Evolutionary conservation across 2,329 filamentous ascomycete species (phyloP).

Genomic region (Malbranchea cinnamomea): DNA sequence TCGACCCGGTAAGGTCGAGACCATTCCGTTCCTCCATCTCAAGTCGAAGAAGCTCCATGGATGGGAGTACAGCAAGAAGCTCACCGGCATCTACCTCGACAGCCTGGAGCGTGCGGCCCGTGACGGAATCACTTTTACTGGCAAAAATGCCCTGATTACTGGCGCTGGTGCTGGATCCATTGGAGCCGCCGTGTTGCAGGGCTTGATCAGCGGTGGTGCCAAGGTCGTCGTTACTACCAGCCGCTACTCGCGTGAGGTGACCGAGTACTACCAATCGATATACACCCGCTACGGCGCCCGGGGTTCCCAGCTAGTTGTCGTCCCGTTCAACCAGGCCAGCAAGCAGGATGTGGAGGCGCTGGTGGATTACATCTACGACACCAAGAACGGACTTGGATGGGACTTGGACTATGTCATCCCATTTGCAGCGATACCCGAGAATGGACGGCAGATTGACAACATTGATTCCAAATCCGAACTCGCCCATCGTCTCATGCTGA

Average conservation of each 20-base stretch:
- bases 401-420: constrained; percentile 92
- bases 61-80: constrained; percentile 99
- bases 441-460: constrained; percentile 89
- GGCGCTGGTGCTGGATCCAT: constrained; percentile 96
- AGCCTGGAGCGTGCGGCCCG: constrained; percentile 79
- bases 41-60: constrained; percentile 96
- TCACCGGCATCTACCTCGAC: constrained; percentile 84
- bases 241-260: constrained; percentile 91
- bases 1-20: constrained; percentile 68
- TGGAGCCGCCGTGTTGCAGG: constrained; percentile 89
- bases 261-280: constrained; percentile 98
- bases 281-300: constrained; percentile 87
- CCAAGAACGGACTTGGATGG: constrained; percentile 94
- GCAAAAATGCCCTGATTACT: constrained; percentile 95
- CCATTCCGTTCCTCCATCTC: constrained; percentile 91
- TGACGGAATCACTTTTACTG: constrained; percentile 76
- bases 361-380: constrained; percentile 89
- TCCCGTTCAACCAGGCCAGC: constrained; percentile 97
- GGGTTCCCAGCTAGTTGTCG: constrained; percentile 91
- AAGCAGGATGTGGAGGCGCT: constrained; percentile 94
- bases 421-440: constrained; percentile 95
- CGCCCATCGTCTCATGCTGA: constrained; percentile 97
- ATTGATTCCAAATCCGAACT: constrained; percentile 97
- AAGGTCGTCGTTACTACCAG: constrained; percentile 95
- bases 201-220: constrained; percentile 88